These are phyloP conservation scores for Jackrogersella minutella DNA, from an alignment of 495 filamentous ascomycete species.

Conservation along the genomic window DNA sequence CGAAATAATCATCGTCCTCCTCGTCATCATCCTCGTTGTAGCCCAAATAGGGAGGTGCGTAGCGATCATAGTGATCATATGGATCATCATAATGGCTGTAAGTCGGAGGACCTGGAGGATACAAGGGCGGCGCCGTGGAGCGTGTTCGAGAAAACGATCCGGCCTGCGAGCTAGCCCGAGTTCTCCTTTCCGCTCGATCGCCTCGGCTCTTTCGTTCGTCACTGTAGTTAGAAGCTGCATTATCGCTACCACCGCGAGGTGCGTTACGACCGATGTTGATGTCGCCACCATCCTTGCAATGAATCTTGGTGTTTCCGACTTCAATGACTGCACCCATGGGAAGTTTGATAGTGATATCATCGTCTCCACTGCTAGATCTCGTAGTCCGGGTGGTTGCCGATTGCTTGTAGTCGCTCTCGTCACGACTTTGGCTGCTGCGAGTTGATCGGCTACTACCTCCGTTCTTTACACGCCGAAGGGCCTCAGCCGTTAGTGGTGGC, in stretches of 20 bases:
- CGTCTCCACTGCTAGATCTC: constrained; percentile 52
- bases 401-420: constrained; percentile 65
- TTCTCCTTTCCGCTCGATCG: constrained; percentile 49
- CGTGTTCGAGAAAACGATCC: constrained; percentile 51
- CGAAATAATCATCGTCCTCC: constrained; percentile 8
- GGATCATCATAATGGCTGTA: constrained; percentile 24
- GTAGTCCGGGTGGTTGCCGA: constrained; percentile 65
- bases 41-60: constrained; percentile 12
- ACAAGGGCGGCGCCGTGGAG: constrained; percentile 36
- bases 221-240: constrained; percentile 50
- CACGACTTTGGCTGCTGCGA: constrained; percentile 60
- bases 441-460: constrained; percentile 61
- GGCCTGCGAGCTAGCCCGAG: constrained; percentile 52
- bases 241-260: constrained; percentile 48
- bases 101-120: constrained; percentile 31
- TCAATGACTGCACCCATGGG: constrained; percentile 56
- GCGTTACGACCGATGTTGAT: constrained; percentile 56
- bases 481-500: constrained; percentile 58
- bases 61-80: constrained; percentile 31
- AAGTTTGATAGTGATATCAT: constrained; percentile 63
- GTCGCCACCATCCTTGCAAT: constrained; percentile 60
- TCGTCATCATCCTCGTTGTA: constrained; percentile 22
- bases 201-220: constrained; percentile 55
- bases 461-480: constrained; percentile 55
- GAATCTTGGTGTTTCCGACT: constrained; percentile 59